phyloP scores from a whole-genome alignment of 2,329 filamentous ascomycete species.

The Nothophaeocryptopus gaeumannii region DNA sequence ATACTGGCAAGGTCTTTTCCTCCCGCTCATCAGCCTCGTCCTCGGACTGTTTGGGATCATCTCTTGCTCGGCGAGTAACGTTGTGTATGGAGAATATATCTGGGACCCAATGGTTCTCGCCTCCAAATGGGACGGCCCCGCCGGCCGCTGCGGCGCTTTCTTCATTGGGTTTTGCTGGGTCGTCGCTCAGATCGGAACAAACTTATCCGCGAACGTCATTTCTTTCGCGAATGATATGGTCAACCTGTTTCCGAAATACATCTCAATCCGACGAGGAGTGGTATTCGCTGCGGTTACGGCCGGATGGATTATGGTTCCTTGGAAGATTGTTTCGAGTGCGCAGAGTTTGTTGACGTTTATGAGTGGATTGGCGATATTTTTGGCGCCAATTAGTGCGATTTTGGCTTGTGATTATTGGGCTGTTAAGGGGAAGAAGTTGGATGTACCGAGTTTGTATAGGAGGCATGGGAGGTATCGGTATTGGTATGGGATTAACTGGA shows the following conservation, averaged over 20 bases:
- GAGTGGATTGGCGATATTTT: conserved; percentile 63
- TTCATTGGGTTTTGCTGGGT: conserved; percentile 47
- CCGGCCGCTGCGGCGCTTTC: conserved; percentile 34
- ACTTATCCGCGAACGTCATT: conserved; percentile 54
- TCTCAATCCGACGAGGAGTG: conserved; percentile 43
- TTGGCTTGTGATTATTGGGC: conserved; percentile 58
- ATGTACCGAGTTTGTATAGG: conserved; percentile 53
- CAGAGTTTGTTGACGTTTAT: conserved; percentile 56
- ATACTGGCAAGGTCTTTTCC: conserved; percentile 39
- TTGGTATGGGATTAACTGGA: conserved; percentile 55
- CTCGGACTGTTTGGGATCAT: conserved; percentile 55
- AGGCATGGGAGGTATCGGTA: conserved; percentile 53
- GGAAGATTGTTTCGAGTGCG: conserved; percentile 63
- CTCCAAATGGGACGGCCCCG: conserved; percentile 34
- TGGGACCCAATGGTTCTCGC: conserved; percentile 37
- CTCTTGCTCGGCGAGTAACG: conserved; percentile 54
- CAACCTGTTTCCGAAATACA: conserved; percentile 51
- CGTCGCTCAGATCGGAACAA: conserved; percentile 52
- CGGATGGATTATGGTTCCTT: conserved; percentile 54
- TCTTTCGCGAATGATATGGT: conserved; percentile 55
- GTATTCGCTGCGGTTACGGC: conserved; percentile 49
- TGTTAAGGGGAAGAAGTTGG: conserved; percentile 43
- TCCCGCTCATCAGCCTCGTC: conserved; percentile 50
- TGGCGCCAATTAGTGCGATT: conserved; percentile 62
- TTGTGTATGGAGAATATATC: conserved; percentile 51